Evolutionary conservation across 2,329 filamentous ascomycete species (phyloP).

Genomic region (Amauroascus verrucosus): DNA sequence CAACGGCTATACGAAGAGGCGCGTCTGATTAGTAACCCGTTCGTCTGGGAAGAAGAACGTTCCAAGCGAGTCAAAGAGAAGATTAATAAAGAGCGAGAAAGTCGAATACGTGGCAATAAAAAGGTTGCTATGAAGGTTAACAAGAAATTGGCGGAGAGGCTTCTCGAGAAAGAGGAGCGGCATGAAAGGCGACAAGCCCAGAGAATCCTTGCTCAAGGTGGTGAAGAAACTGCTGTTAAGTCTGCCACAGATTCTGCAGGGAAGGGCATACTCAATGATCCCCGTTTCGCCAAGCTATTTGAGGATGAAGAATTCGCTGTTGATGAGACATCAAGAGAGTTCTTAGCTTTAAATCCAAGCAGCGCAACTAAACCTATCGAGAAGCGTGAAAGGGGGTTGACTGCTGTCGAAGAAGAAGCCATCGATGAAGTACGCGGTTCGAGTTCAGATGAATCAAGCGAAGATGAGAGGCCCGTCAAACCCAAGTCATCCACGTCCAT

Average conservation of each 20-base stretch:
- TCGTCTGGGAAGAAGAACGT: constrained; percentile 84
- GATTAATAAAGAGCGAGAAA: constrained; percentile 94
- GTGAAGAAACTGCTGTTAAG: constrained; percentile 39
- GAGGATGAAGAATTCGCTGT: constrained; percentile 88
- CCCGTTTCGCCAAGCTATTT: constrained; percentile 80
- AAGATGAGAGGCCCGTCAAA: constrained; percentile 24
- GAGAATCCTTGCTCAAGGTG: constrained; percentile 45
- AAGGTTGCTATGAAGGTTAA: constrained; percentile 90
- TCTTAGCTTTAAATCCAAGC: constrained; percentile 79
- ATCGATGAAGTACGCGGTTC: constrained; percentile 42
- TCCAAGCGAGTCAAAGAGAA: constrained; percentile 87
- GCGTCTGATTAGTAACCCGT: constrained; percentile 82
- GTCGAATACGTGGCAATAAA: constrained; percentile 84
- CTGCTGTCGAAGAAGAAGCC: constrained; percentile 53
- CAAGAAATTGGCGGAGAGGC: constrained; percentile 51
- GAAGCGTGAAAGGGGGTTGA: constrained; percentile 43
- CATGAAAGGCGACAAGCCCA: constrained; percentile 36
- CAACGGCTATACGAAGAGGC: constrained; percentile 95
- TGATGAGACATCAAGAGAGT: constrained; percentile 81
- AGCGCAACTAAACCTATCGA: constrained; percentile 41
- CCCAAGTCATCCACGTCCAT: constrained; percentile 36
- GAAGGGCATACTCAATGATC: constrained; percentile 61
- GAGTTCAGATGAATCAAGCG: constrained; percentile 29
- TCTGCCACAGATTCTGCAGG: constrained; percentile 18
- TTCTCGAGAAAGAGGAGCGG: constrained; percentile 52